A percentile compares a stretch with the other conserved stretches of the same genome.
Evolutionary conservation across 2,329 filamentous ascomycete genomes (phyloP).

Genomic region (Sclerotinia borealis): DNA sequence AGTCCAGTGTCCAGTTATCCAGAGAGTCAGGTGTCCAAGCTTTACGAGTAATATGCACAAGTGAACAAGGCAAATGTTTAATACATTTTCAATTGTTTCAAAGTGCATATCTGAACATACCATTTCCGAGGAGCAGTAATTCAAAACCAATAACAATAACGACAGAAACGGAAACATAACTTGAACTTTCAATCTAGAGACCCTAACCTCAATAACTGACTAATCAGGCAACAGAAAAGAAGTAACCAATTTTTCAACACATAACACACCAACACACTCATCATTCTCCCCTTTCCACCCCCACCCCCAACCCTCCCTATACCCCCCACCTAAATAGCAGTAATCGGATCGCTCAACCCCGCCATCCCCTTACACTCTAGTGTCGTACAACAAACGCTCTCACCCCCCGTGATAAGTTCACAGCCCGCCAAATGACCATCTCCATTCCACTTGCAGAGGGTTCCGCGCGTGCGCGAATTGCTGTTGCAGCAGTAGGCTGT

Average conservation of each 20-base stretch:
- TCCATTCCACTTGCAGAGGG: neutral
- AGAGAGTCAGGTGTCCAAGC: too few species aligned
- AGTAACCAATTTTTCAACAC: neutral
- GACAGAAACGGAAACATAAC: neutral
- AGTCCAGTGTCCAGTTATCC: too few species aligned
- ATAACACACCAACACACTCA: too few species aligned
- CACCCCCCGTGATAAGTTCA: neutral
- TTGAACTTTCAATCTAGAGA: neutral
- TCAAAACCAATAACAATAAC: too few species aligned
- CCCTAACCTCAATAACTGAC: neutral
- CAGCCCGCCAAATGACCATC: neutral
- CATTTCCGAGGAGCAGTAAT: neutral
- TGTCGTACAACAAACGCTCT: conserved; percentile 1
- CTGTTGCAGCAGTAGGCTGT: neutral
- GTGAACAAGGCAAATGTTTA: too few species aligned
- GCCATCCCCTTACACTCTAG: neutral
- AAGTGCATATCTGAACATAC: neutral
- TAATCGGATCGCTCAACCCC: conserved; percentile 1
- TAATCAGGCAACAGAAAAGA: neutral
- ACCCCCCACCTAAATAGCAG: neutral
- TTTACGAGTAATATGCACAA: too few species aligned
- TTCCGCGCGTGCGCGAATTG: neutral
- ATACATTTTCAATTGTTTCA: neutral
- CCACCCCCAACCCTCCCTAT: too few species aligned
- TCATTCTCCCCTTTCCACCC: neutral